Base-by-base conservation (phyloP, 2,329 filamentous ascomycete species). In the Anisogramma anomala region DNA sequence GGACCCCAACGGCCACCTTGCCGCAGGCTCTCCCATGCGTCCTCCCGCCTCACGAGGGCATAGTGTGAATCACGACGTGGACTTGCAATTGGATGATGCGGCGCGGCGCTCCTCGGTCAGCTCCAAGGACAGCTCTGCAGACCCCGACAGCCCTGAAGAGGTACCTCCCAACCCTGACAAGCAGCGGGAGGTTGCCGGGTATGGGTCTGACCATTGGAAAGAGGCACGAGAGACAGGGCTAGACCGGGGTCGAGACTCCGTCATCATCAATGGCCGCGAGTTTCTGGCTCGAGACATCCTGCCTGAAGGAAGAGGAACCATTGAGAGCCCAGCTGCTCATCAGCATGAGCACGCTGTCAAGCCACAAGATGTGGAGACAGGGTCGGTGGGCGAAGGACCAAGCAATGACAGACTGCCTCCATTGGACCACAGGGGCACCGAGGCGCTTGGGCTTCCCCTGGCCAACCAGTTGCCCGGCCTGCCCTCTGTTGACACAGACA, bases 1-100 rank as follows among this genome's bases (percentile, higher is more conserved):
- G 18, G 11, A 47, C 36, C 28, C 37, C 7, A 32, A 32, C 14
- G 45, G 36, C 14, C 23, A 35, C 31, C 33, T 47, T 13, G 10
- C 32, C 20, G 8, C 38, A 6, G 26, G 27, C 14, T 20, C 18
- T 13, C 42, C 17, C 20, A 8, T 18, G 30, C 37, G 35, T 36
- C 39, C 35, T 33, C 33, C 30, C 31, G 39, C 15, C 41, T 35
- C 11, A 39, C 79, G 52, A 62, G 66, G 23, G 58, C 77, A 48
- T 65, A 87, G 82, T 55, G 84, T 85, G 63, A 89, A 88, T 51
- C 79, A 85, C 50, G 82, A 87, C 55, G 73, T 82, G 10, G 72
- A 79, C 47, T 74, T 76, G 18, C 54, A 59, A 61, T 18, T 41
- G 25, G 38, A 41, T 17, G 38, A 28, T n/a, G 53, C 58, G 34